A percentile compares a stretch with the other conserved stretches of the same genome.
phyloP scores from a whole-genome alignment of 257 asterid genomes.

The Nicotiana attenuata region DNA sequence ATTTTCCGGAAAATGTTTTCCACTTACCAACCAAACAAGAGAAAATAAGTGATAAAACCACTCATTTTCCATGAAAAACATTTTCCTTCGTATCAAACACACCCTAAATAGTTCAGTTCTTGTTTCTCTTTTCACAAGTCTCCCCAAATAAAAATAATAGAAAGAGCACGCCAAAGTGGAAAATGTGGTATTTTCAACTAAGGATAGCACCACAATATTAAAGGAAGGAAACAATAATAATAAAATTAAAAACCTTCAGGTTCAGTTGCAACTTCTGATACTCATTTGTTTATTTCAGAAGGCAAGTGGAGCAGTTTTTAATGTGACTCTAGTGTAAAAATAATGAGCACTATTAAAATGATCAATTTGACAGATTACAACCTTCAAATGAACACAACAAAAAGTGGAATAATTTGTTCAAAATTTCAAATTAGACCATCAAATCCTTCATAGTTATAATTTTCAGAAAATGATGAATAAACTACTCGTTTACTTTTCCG shows the following conservation, averaged over 20 bases:
- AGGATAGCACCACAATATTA: too few species aligned
- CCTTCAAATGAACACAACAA: neutral
- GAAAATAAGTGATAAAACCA: too few species aligned
- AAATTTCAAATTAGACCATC: neutral
- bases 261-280: neutral
- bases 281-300: neutral
- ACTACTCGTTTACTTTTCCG: too few species aligned
- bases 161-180: neutral
- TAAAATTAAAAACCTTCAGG: neutral
- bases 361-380: neutral
- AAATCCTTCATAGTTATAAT: neutral
- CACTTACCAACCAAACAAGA: too few species aligned
- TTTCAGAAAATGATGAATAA: too few species aligned
- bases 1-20: too few species aligned
- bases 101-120: neutral
- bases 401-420: neutral
- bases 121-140: neutral
- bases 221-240: too few species aligned
- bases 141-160: neutral
- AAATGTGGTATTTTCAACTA: too few species aligned
- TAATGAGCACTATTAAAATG: too few species aligned
- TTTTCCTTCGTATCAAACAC: too few species aligned
- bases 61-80: too few species aligned
- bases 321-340: neutral
- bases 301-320: neutral